Conservation (phyloP, 441 rosid species). For the Pelargonium cotyledonis region DNA sequence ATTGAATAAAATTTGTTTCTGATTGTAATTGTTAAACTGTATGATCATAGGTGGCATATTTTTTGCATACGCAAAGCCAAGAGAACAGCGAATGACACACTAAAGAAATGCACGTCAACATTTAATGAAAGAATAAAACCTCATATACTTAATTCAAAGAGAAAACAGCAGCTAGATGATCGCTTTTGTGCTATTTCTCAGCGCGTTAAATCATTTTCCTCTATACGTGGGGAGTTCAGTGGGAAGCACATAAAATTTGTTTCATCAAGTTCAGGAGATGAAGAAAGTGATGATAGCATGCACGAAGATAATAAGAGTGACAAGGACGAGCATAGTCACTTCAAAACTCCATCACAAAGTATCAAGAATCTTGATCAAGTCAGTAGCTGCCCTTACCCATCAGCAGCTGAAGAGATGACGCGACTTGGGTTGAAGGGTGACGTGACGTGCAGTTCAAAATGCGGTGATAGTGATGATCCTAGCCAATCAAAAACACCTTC, state of each 20-base stretch:
- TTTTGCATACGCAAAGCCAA: constrained; percentile 55
- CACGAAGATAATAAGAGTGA: constrained; percentile 26
- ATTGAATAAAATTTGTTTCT: not conserved
- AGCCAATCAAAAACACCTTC: not conserved
- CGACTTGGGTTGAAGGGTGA: constrained; percentile 60
- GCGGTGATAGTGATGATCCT: not conserved
- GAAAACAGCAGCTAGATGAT: constrained; percentile 43
- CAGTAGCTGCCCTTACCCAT: constrained; percentile 90
- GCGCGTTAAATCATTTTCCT: constrained; percentile 57
- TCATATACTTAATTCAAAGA: constrained; percentile 35
- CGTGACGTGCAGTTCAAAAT: constrained; percentile 5
- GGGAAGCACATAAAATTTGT: constrained; percentile 80
- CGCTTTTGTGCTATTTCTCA: constrained; percentile 53
- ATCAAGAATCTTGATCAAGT: constrained; percentile 36
- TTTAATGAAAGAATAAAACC: constrained; percentile 23
- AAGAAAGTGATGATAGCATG: constrained; percentile 38
- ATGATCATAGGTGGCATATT: constrained; percentile 61
- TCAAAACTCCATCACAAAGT: constrained; percentile 21
- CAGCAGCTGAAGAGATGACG: constrained; percentile 77
- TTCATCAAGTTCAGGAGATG: constrained; percentile 76
- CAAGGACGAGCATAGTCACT: constrained; percentile 21
- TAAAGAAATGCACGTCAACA: constrained; percentile 35
- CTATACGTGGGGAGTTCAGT: constrained; percentile 43
- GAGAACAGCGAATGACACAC: constrained; percentile 40
- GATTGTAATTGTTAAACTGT: constrained; percentile 4